Conservation (phyloP, 306 rosid species). For the Potentilla sterilis region DNA sequence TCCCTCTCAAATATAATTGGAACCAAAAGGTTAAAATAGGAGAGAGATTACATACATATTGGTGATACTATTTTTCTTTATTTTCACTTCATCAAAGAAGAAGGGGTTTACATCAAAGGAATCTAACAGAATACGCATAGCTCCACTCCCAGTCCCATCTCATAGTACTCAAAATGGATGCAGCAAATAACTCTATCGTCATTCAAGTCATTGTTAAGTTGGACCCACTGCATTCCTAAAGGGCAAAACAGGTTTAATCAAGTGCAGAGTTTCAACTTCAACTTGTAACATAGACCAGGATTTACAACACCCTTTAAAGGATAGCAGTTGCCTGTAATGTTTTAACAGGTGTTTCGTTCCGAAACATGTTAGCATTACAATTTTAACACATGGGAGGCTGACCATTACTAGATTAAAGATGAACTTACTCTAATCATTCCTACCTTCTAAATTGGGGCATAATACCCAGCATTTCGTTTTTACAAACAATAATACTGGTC, state of each 20-base stretch:
- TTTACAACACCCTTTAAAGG: background rate
- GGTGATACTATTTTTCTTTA: slow-evolving; percentile 7
- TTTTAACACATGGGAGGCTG: background rate
- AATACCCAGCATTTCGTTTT: background rate
- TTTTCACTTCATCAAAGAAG: background rate
- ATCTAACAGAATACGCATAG: background rate
- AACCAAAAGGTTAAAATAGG: background rate
- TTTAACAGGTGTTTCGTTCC: background rate
- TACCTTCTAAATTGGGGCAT: background rate
- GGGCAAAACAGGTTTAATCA: background rate
- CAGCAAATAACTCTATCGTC: background rate
- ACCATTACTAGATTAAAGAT: background rate
- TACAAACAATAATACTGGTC: background rate
- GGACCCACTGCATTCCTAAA: background rate
- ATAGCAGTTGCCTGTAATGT: background rate
- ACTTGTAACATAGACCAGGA: background rate
- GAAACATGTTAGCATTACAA: background rate
- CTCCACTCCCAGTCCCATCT: background rate
- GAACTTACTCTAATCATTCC: background rate
- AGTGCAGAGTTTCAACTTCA: background rate
- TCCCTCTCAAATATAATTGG: background rate
- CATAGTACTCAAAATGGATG: background rate
- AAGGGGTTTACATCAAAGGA: background rate
- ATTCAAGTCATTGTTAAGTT: slow-evolving; percentile 5
- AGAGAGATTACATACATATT: slow-evolving; percentile 3